Evolutionary conservation across 2,329 filamentous ascomycete species (phyloP), one percentile per base, ranked within the genome.

Genomic region (Fusarium citri): DNA sequence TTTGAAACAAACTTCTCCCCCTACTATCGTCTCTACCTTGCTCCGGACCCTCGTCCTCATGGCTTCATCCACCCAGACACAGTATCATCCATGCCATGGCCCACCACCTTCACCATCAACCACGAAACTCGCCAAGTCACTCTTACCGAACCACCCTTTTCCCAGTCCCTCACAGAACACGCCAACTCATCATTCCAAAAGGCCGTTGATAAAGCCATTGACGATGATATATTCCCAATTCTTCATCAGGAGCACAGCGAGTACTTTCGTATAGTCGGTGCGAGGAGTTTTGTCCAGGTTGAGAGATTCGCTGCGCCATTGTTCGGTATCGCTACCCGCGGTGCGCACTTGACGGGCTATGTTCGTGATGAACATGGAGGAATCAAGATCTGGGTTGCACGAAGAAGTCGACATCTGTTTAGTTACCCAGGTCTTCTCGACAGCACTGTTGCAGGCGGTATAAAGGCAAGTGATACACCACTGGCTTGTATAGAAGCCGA

Each of bases 361-460:
- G 84, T 80, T 14, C 72, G 64, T 12, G 55, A 63, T 8, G 30
- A 47, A 0, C 75, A 81, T 11, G 83, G 84, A 8, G 81, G 83
- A 8, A 48, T 92, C 56, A 88, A 85, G 71, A 85, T 95, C 30
- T 96, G 93, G 93, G 86, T 93, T 2, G 91, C 93, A 1, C 83
- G 89, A 25, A 83, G 93, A 18, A 87, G 90, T 48, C 82, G 79
- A 50, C 86, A 83, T 12, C 91, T 94, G 74, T 87, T 90, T 77
- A 94, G 92, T 0, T 94, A 92, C 72, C 89, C 89, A 0, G 87
- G 88, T 6, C 89, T 92, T 84, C 83, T 94, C 58, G 93, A 96
- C 76, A 95, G 93, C 74, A 92, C 91, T 9, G 93, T 94, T 16
- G 93, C 92, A 0, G 93, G 93, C 5, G 93, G 93, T 0, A 88